These are phyloP conservation scores for Ceratobasidium theobromae DNA, from an alignment of 1,284 basidiomycete genomes.

Conservation along the genomic window DNA sequence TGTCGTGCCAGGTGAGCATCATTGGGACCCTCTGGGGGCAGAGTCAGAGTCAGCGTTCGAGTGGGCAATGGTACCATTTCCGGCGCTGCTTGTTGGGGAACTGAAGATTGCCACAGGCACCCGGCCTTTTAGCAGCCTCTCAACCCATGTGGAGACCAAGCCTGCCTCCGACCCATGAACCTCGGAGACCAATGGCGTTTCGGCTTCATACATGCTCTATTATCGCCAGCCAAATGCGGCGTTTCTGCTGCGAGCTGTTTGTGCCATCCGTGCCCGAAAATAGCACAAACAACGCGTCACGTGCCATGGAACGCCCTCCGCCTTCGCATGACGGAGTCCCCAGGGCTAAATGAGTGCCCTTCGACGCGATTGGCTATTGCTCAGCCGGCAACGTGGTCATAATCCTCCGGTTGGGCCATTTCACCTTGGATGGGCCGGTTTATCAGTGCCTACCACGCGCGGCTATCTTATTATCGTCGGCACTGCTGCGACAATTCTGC, in stretches of 20 bases:
- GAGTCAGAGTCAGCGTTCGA: conserved; percentile 18
- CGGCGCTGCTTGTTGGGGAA: neutral
- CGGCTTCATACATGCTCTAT: neutral
- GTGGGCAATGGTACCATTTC: neutral
- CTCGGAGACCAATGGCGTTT: conserved; percentile 11
- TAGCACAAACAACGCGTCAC: conserved; percentile 31
- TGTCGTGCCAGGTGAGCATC: neutral
- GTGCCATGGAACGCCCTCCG: neutral
- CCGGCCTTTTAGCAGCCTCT: neutral
- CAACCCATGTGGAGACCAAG: neutral
- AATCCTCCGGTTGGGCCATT: too few species aligned
- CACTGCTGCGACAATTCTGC: too few species aligned
- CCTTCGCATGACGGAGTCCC: neutral
- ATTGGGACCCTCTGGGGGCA: conserved; percentile 2
- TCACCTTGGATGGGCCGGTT: too few species aligned
- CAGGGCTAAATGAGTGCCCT: too few species aligned
- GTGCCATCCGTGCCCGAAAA: conserved; percentile 22
- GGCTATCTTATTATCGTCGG: too few species aligned
- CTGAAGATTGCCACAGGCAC: neutral
- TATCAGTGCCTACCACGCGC: too few species aligned
- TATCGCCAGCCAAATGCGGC: neutral
- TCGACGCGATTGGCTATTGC: too few species aligned
- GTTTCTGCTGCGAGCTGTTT: conserved; percentile 19
- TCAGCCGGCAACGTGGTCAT: too few species aligned
- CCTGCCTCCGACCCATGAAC: neutral